These are phyloP conservation scores for Claviceps fusiformis DNA, from an alignment of 2,329 filamentous ascomycete species.

Conservation along the genomic window DNA sequence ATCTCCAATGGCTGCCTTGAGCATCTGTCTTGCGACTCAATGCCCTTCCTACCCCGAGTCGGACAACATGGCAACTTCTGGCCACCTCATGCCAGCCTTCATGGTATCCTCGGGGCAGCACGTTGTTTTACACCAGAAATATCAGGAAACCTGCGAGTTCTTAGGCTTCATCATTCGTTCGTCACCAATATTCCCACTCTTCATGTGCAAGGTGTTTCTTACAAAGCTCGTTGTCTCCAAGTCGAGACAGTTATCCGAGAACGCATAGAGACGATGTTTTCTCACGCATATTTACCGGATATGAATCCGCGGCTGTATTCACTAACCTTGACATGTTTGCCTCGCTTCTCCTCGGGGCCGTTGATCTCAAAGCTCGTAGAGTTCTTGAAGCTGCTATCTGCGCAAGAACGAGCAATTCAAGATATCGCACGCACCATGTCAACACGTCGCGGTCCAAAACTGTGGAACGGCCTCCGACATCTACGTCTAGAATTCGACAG, in stretches of 20 bases:
- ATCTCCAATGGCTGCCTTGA: conserved; percentile 33
- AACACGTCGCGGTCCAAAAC: conserved; percentile 25
- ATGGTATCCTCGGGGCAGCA: conserved; percentile 30
- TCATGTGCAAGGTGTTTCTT: conserved; percentile 22
- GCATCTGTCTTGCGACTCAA: conserved; percentile 36
- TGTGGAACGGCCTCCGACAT: conserved; percentile 38
- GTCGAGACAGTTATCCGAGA: conserved; percentile 31
- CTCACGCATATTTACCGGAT: conserved; percentile 36
- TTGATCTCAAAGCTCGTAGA: conserved; percentile 31
- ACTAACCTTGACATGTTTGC: conserved; percentile 40
- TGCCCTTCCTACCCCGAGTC: conserved; percentile 16
- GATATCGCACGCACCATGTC: conserved; percentile 12
- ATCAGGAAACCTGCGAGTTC: conserved; percentile 36
- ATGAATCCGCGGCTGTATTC: conserved; percentile 41
- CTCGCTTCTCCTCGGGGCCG: conserved; percentile 37
- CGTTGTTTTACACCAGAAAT: conserved; percentile 38
- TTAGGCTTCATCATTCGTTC: conserved; percentile 46
- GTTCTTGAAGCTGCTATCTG: conserved; percentile 32
- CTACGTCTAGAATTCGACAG: conserved; percentile 41
- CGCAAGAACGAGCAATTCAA: conserved; percentile 35
- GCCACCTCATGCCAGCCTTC: conserved; percentile 20
- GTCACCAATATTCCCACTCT: conserved; percentile 41
- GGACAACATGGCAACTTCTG: conserved; percentile 9
- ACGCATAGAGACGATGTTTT: conserved; percentile 31
- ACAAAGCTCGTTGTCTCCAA: conserved; percentile 23